Percentiles rank a stretch among this genome's conserved stretches.
phyloP scores from a whole-genome alignment of 129 eudicot species.

The Mikania micrantha region DNA sequence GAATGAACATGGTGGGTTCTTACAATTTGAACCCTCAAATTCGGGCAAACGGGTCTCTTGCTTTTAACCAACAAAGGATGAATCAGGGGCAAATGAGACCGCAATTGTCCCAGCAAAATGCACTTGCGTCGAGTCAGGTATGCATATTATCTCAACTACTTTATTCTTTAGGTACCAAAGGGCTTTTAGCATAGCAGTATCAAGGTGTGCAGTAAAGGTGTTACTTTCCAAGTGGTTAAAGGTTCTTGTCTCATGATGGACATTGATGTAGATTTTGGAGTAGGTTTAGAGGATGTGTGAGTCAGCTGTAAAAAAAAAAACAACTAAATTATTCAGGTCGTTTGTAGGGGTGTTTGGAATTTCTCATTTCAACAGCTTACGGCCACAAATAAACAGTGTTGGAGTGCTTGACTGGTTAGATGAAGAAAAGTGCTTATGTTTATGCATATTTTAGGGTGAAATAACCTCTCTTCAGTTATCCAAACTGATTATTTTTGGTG shows the following conservation, averaged over 20 bases:
- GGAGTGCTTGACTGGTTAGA: not conserved
- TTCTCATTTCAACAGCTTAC: not conserved
- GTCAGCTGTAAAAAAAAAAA: too few species aligned
- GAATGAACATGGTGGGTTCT: slow-evolving; percentile 66
- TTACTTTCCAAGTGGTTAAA: too few species aligned
- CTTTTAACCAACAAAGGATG: slow-evolving; percentile 70
- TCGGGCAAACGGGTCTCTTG: slow-evolving; percentile 56
- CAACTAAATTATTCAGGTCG: not conserved
- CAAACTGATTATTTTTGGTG: not conserved
- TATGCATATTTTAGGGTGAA: not conserved
- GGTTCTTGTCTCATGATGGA: too few species aligned
- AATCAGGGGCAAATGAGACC: slow-evolving; percentile 62
- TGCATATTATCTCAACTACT: slow-evolving; percentile 4
- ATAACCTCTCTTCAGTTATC: not conserved
- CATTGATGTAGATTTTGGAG: too few species aligned
- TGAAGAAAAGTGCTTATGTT: slow-evolving; percentile 1
- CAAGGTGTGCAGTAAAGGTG: too few species aligned
- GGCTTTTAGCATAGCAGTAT: too few species aligned
- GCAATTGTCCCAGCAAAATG: slow-evolving; percentile 72
- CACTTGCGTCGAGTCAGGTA: slow-evolving; percentile 72
- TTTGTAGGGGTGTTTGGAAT: not conserved
- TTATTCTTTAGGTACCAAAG: slow-evolving; percentile 3
- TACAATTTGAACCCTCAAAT: slow-evolving; percentile 61
- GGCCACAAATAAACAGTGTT: not conserved
- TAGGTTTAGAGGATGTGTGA: too few species aligned